Conservation (phyloP, 192 early-diverging fungal genomes). For the Entomortierella chlamydospora region DNA sequence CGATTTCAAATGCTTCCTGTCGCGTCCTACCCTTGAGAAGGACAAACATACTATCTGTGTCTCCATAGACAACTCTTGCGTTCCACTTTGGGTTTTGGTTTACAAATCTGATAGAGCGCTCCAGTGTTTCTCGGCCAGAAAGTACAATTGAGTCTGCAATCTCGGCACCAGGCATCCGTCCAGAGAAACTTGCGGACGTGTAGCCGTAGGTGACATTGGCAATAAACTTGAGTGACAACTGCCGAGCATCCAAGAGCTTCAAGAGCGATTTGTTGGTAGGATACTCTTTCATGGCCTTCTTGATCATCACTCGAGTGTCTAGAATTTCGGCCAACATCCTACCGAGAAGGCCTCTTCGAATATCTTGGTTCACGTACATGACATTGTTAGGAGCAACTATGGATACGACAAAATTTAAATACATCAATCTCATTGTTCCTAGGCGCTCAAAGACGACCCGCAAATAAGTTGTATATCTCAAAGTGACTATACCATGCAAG, state of each 20-base stretch:
- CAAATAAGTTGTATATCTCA: too few species aligned
- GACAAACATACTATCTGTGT: slow-evolving; percentile 95
- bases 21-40: slow-evolving; percentile 73
- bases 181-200: slow-evolving; percentile 84
- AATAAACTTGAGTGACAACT: slow-evolving; percentile 89
- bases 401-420: background rate
- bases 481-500: slow-evolving; percentile 62
- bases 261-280: slow-evolving; percentile 67
- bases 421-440: too few species aligned
- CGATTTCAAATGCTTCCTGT: slow-evolving; percentile 83
- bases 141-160: slow-evolving; percentile 94
- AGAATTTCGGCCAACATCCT: slow-evolving; percentile 89
- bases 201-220: slow-evolving; percentile 97
- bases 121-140: slow-evolving; percentile 85
- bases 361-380: slow-evolving; percentile 85
- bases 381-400: slow-evolving; percentile 84
- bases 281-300: slow-evolving; percentile 83
- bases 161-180: slow-evolving; percentile 90
- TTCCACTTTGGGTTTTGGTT: slow-evolving; percentile 73
- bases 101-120: slow-evolving; percentile 77
- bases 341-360: slow-evolving; percentile 82
- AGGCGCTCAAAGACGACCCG: too few species aligned
- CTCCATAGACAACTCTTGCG: slow-evolving; percentile 90
- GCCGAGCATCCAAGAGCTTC: slow-evolving; percentile 82
- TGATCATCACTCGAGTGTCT: slow-evolving; percentile 93